Percentiles rank a stretch among this genome's conserved stretches.
These are phyloP conservation scores for Petunia secreta DNA, from an alignment of 257 asterid species.

Conservation along the genomic window DNA sequence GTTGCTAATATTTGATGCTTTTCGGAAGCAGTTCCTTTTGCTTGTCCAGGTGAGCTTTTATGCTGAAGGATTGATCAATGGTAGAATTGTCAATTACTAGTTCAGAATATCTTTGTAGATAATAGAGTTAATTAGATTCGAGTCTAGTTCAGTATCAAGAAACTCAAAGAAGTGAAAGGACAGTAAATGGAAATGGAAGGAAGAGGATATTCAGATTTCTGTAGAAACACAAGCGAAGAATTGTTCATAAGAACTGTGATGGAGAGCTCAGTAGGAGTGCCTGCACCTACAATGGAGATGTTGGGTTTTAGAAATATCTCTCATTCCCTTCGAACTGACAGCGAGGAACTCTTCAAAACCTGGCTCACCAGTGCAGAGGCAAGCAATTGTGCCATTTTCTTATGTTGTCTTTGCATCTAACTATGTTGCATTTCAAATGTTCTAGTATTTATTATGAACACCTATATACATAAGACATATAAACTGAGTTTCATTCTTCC, in stretches of 20 bases:
- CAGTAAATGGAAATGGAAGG: slow-evolving; percentile 65
- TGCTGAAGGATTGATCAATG: background rate
- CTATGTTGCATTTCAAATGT: background rate
- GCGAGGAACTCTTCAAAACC: slow-evolving; percentile 84
- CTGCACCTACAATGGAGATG: slow-evolving; percentile 88
- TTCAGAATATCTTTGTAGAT: slow-evolving; percentile 19
- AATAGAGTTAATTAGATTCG: background rate
- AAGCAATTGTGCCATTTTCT: slow-evolving; percentile 35
- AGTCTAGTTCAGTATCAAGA: background rate
- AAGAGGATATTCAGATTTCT: slow-evolving; percentile 58
- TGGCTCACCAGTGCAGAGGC: slow-evolving; percentile 91
- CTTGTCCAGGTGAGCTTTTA: background rate
- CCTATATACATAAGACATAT: background rate
- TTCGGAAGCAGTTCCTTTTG: background rate
- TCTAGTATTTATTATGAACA: background rate
- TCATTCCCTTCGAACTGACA: slow-evolving; percentile 63
- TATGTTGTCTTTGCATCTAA: background rate
- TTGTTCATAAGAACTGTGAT: slow-evolving; percentile 73
- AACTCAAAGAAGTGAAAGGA: slow-evolving; percentile 22
- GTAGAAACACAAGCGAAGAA: slow-evolving; percentile 81
- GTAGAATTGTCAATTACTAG: background rate
- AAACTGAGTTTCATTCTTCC: background rate
- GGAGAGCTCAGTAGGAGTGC: slow-evolving; percentile 76
- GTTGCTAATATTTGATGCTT: no score
- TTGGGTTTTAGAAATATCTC: slow-evolving; percentile 73